Evolutionary conservation across 2,329 filamentous ascomycete genomes (phyloP).

Genomic region (Clonostachys solani): DNA sequence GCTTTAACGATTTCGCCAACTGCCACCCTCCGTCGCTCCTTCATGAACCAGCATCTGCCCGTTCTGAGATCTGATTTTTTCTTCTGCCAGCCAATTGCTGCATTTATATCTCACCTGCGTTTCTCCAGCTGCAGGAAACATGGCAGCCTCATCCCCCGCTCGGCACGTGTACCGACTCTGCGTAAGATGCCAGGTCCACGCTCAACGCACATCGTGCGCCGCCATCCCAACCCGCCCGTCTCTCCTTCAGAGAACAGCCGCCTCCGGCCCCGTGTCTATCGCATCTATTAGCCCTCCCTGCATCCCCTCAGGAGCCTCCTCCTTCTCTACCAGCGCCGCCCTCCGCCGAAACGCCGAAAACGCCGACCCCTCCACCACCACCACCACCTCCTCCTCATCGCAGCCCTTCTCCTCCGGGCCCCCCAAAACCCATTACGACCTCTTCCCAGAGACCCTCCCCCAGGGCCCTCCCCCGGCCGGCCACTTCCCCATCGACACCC

Average conservation of each 20-base stretch:
- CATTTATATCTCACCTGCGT: no score
- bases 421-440: constrained; percentile 67
- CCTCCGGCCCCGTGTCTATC: not conserved
- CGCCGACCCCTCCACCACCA: not conserved
- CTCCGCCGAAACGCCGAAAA: not conserved
- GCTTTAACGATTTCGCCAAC: no score
- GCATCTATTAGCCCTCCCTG: no score
- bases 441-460: constrained; percentile 81
- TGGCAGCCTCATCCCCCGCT: not conserved
- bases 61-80: no score
- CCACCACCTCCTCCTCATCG: constrained; percentile 1
- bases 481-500: constrained; percentile 69
- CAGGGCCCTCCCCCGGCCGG: constrained; percentile 72
- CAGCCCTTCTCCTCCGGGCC: constrained; percentile 5
- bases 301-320: no score
- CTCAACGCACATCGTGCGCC: constrained; percentile 9
- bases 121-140: no score
- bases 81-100: no score
- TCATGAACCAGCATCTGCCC: no score
- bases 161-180: constrained; percentile 17
- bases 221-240: constrained; percentile 2
- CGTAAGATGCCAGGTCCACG: constrained; percentile 23
- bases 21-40: no score
- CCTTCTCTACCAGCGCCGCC: no score
- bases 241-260: constrained; percentile 1